Conservation (phyloP, 2,329 filamentous ascomycete species). For the Botryotinia convoluta region DNA sequence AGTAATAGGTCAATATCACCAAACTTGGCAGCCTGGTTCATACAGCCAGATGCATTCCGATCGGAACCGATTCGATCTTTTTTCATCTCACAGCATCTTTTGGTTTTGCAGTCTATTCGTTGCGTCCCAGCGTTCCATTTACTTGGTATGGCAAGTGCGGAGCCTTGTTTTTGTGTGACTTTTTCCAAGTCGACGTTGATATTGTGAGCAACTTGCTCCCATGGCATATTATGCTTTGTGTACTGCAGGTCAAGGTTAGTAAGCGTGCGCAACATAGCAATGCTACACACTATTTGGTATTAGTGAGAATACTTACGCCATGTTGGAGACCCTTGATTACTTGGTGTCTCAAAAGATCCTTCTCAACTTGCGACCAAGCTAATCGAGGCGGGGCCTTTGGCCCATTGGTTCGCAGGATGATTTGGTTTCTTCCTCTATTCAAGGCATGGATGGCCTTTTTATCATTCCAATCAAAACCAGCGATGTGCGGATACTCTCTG, state of each 20-base stretch:
- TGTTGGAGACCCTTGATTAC: not conserved
- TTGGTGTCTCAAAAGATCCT: constrained; percentile 11
- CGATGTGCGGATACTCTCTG: constrained; percentile 18
- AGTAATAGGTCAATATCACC: not conserved
- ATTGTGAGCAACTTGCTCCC: constrained; percentile 16
- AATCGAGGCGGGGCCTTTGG: not conserved
- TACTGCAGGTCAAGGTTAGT: not conserved
- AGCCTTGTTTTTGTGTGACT: not conserved
- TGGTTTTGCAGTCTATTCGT: not conserved
- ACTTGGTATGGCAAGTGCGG: not conserved
- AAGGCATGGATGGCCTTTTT: not conserved
- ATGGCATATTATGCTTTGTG: constrained; percentile 5
- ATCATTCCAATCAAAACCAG: constrained; percentile 22
- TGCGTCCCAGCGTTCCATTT: not conserved
- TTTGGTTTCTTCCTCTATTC: constrained; percentile 20
- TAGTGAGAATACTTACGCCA: not conserved
- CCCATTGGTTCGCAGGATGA: constrained; percentile 1
- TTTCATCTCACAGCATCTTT: not conserved
- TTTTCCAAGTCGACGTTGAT: constrained; percentile 2
- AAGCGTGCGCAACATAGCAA: not conserved
- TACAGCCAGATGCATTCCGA: not conserved
- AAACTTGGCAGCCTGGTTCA: constrained; percentile 11
- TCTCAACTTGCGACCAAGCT: constrained; percentile 20
- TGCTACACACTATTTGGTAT: too few species aligned
- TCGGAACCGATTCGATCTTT: not conserved